phyloP scores from a whole-genome alignment of 768 basidiomycete species.

The Tephrocybe sp. region DNA sequence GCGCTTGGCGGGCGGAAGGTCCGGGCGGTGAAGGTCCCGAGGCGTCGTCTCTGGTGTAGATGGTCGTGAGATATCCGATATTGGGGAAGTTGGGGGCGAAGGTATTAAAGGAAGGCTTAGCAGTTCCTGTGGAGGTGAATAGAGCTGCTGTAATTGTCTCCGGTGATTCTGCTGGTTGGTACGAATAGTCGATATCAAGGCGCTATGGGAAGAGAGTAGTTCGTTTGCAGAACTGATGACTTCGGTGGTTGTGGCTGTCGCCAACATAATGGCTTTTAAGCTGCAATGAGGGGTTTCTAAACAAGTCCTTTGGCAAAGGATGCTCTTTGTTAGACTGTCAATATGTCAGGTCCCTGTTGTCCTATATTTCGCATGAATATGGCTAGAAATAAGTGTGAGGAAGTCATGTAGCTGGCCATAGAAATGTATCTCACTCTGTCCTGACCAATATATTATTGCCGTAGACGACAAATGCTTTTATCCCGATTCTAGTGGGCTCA shows the following conservation, averaged over 20 bases:
- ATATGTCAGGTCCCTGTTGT: too few relatives aligned
- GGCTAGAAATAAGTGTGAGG: too few relatives aligned
- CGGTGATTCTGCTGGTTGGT: constrained; percentile 56
- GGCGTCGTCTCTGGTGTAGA: constrained; percentile 40
- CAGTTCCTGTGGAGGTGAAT: constrained; percentile 55
- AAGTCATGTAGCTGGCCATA: too few relatives aligned
- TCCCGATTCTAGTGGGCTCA: too few relatives aligned
- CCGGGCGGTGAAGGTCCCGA: constrained; percentile 35
- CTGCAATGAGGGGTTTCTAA: too few relatives aligned
- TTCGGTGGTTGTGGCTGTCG: constrained; percentile 38
- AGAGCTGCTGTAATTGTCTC: constrained; percentile 52
- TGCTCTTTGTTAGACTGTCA: too few relatives aligned
- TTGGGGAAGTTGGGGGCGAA: constrained; percentile 55
- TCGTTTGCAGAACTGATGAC: constrained; percentile 63
- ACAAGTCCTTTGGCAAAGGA: too few relatives aligned
- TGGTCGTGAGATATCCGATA: constrained; percentile 44
- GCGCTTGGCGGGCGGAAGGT: constrained; percentile 66
- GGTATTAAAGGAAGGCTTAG: constrained; percentile 58
- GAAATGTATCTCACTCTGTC: too few relatives aligned
- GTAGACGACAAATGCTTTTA: too few relatives aligned
- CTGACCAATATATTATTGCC: too few relatives aligned
- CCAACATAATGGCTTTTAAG: constrained; percentile 9
- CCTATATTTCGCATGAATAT: too few relatives aligned
- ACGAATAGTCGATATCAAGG: constrained; percentile 58
- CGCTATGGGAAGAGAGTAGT: constrained; percentile 59